A percentile compares a stretch with the other conserved stretches of the same genome.
Conservation (phyloP, 176 grass and related monocot genomes). For the Cenchrus americanus region DNA sequence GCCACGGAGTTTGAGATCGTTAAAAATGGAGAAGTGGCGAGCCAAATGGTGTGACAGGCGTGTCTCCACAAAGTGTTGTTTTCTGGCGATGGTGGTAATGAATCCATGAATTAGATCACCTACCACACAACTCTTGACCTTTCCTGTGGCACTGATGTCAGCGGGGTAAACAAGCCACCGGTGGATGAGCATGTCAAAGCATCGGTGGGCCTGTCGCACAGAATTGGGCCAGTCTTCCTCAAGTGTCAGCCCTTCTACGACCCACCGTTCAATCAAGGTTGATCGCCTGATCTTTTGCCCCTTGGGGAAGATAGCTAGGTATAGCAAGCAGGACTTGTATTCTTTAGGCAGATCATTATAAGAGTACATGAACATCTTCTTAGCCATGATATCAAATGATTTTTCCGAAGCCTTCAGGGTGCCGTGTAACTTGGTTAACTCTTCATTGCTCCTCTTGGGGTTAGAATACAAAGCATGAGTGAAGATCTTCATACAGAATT, state of each 20-base stretch:
- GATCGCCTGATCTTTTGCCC: not conserved
- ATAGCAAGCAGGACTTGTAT: conserved; percentile 23
- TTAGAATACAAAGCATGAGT: conserved; percentile 5
- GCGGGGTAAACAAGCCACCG: not conserved
- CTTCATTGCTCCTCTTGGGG: conserved; percentile 18
- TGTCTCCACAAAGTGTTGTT: conserved; percentile 15
- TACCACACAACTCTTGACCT: conserved; percentile 18
- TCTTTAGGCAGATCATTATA: not conserved
- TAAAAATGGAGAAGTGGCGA: conserved; percentile 41
- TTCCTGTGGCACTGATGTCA: not conserved
- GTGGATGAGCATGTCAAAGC: not conserved
- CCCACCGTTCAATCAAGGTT: conserved; percentile 26
- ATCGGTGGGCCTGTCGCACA: not conserved
- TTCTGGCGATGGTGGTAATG: not conserved
- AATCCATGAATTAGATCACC: conserved; percentile 16
- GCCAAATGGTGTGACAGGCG: conserved; percentile 17
- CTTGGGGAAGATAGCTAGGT: conserved; percentile 18
- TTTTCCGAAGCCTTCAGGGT: not conserved
- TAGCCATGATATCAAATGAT: not conserved
- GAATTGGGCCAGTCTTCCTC: conserved; percentile 18
- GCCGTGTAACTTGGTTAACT: not conserved
- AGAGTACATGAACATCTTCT: conserved; percentile 7
- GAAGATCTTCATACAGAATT: conserved; percentile 40
- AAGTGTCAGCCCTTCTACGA: not conserved
- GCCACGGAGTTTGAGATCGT: not conserved